Evolutionary conservation across 257 asterid species (phyloP).

Genomic region (Primulina eburnea): DNA sequence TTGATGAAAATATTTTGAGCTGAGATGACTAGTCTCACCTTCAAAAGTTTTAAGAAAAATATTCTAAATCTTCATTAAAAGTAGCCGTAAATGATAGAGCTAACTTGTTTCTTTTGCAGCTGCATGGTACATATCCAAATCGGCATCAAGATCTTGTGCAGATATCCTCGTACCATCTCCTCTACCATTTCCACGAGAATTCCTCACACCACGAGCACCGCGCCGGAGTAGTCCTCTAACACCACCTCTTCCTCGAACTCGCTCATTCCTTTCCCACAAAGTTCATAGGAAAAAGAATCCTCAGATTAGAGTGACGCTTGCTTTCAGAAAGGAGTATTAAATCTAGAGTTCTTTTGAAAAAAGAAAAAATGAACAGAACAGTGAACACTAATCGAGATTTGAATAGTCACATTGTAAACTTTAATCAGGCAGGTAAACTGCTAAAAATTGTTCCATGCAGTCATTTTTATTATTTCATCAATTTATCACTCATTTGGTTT

Average conservation of each 20-base stretch:
- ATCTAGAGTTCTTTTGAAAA: not conserved
- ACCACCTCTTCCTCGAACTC: constrained; percentile 48
- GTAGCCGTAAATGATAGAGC: not conserved
- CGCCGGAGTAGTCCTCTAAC: constrained; percentile 43
- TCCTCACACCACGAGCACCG: constrained; percentile 42
- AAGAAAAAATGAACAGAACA: not conserved
- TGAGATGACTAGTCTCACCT: not conserved
- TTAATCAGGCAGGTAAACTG: not conserved
- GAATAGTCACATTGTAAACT: not conserved
- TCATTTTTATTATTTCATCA: not conserved
- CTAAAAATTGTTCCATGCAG: not conserved
- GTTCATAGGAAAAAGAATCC: not conserved
- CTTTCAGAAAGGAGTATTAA: not conserved
- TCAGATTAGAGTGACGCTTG: not conserved
- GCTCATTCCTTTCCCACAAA: constrained; percentile 17
- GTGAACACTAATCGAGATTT: not conserved
- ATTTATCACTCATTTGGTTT: not conserved
- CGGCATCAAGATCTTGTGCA: constrained; percentile 72
- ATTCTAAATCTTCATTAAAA: not conserved
- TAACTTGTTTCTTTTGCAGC: constrained; percentile 51
- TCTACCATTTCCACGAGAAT: constrained; percentile 50
- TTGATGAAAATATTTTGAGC: not conserved
- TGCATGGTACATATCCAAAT: constrained; percentile 58
- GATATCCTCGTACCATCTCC: constrained; percentile 53
- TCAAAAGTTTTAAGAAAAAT: not conserved